These are phyloP conservation scores for Hemisphaericaspora xylanilytica DNA, from an alignment of 1,139 yeast genomes.

Conservation along the genomic window DNA sequence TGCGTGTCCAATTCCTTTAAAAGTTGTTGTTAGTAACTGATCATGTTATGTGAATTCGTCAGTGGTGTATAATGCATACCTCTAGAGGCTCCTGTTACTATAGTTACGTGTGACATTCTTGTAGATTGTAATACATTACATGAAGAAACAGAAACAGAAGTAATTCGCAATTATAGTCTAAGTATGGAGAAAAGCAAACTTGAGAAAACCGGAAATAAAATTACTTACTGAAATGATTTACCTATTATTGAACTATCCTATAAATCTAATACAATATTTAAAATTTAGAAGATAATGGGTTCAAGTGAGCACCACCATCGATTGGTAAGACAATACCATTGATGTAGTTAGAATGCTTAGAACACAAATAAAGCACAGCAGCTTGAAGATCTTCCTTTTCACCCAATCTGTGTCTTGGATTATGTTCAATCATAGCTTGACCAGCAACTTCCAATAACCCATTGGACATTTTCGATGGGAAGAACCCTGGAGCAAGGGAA, in stretches of 20 bases:
- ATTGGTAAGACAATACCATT: constrained; percentile 74
- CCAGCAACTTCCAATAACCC: constrained; percentile 61
- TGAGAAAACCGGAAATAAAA: neutral
- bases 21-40: constrained; percentile 14
- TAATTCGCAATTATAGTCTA: no score
- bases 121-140: neutral
- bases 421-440: constrained; percentile 42
- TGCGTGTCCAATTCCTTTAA: constrained; percentile 71
- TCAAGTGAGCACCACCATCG: constrained; percentile 62
- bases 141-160: neutral
- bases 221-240: no score
- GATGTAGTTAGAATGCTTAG: constrained; percentile 59
- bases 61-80: constrained; percentile 26
- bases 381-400: constrained; percentile 58
- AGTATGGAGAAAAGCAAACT: neutral
- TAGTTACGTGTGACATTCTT: constrained; percentile 15
- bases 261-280: no score
- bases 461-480: constrained; percentile 74
- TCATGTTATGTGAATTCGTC: neutral
- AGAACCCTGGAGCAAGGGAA: constrained; percentile 74
- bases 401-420: constrained; percentile 70
- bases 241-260: no score
- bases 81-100: constrained; percentile 71
- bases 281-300: constrained; percentile 20
- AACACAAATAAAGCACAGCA: constrained; percentile 57